Conservation (phyloP, 2,329 filamentous ascomycete species). For the Grosmannia serpens region DNA sequence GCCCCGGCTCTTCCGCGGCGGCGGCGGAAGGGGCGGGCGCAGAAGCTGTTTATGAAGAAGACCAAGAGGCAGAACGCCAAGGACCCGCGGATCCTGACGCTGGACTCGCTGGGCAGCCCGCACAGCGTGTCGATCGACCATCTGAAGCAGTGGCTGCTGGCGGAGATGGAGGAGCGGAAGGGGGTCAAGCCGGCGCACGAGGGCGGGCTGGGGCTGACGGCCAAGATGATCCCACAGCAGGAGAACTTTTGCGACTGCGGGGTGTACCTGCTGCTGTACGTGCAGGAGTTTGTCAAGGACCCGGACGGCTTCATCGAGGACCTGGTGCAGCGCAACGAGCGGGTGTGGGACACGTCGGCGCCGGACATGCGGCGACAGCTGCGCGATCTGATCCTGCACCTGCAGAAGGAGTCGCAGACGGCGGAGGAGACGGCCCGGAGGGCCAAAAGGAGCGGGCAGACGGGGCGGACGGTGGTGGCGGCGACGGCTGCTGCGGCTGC, state of each 20-base stretch:
- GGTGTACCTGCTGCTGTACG: constrained; percentile 72
- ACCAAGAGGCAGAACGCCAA: constrained; percentile 33
- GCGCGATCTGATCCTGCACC: constrained; percentile 50
- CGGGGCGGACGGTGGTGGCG: not conserved
- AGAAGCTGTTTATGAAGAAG: constrained; percentile 20
- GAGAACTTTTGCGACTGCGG: constrained; percentile 84
- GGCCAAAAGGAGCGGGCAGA: constrained; percentile 4
- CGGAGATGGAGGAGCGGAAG: constrained; percentile 58
- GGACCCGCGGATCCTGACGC: constrained; percentile 64
- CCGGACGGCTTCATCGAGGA: constrained; percentile 59
- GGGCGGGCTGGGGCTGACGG: constrained; percentile 45
- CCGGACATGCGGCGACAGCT: constrained; percentile 52
- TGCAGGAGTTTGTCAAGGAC: constrained; percentile 66
- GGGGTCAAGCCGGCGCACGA: constrained; percentile 26
- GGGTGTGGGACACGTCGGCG: constrained; percentile 42
- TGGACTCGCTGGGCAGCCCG: constrained; percentile 67
- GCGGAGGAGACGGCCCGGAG: constrained; percentile 26
- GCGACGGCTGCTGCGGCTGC: not conserved
- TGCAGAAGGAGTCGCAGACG: constrained; percentile 47
- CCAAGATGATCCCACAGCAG: constrained; percentile 66
- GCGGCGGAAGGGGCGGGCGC: constrained; percentile 4
- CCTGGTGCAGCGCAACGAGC: constrained; percentile 48
- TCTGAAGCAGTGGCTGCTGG: constrained; percentile 65
- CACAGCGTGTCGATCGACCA: constrained; percentile 54
- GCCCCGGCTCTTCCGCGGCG: not conserved